phyloP scores from a whole-genome alignment of 805 yeast genomes.

The Dipodascus albidus region DNA sequence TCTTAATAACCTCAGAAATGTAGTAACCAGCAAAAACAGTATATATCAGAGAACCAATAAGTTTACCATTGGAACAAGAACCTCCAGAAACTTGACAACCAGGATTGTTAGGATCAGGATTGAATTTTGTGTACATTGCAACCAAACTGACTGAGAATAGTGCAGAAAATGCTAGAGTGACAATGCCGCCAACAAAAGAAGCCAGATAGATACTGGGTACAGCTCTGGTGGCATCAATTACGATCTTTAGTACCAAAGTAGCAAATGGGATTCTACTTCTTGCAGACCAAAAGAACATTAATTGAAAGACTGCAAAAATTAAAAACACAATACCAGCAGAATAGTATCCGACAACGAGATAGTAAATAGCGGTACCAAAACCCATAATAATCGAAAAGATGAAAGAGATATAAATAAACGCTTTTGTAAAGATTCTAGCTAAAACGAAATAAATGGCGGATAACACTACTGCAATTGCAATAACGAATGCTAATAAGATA shows the following conservation, averaged over 20 bases:
- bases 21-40: slow-evolving; percentile 76
- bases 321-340: slow-evolving; percentile 72
- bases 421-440: slow-evolving; percentile 54
- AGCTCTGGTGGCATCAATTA: slow-evolving; percentile 65
- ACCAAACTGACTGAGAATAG: slow-evolving; percentile 59
- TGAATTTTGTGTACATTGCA: slow-evolving; percentile 68
- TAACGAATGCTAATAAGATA: slow-evolving; percentile 53
- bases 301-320: slow-evolving; percentile 51
- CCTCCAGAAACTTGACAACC: slow-evolving; percentile 43
- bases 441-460: slow-evolving; percentile 43
- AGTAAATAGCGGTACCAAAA: slow-evolving; percentile 65
- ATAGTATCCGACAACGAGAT: slow-evolving; percentile 55
- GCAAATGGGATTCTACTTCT: slow-evolving; percentile 63
- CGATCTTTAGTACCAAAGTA: slow-evolving; percentile 53
- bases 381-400: slow-evolving; percentile 57
- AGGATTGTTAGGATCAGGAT: slow-evolving; percentile 28
- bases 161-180: slow-evolving; percentile 51
- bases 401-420: slow-evolving; percentile 60
- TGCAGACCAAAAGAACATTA: slow-evolving; percentile 64
- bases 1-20: slow-evolving; percentile 72
- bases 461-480: slow-evolving; percentile 47
- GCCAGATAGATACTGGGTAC: slow-evolving; percentile 61
- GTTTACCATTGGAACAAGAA: slow-evolving; percentile 43
- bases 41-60: slow-evolving; percentile 60
- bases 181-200: slow-evolving; percentile 46